These are phyloP conservation scores for Colletotrichum sp. DNA, from an alignment of 2,329 filamentous ascomycete genomes.

Conservation along the genomic window DNA sequence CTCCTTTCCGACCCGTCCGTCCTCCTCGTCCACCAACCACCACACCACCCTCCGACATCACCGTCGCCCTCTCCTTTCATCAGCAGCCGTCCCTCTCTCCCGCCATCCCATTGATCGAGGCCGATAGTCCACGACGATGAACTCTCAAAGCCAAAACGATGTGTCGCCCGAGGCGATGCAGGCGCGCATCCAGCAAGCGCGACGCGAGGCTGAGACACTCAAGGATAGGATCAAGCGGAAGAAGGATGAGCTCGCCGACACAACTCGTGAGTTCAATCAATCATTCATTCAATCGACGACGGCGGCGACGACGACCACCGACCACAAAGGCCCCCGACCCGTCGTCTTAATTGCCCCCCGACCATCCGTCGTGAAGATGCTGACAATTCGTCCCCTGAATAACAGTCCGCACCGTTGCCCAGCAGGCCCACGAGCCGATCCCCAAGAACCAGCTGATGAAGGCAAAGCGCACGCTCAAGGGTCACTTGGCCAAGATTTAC, in stretches of 20 bases:
- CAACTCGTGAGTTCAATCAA: constrained; percentile 77
- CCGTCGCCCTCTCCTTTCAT: background rate
- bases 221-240: constrained; percentile 99
- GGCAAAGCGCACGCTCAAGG: constrained; percentile 94
- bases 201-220: constrained; percentile 95
- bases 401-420: constrained; percentile 88
- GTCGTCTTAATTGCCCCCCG: background rate
- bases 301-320: background rate
- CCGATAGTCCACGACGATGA: constrained; percentile 48
- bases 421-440: constrained; percentile 89
- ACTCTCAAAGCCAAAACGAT: constrained; percentile 63
- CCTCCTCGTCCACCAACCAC: constrained; percentile 9
- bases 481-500: constrained; percentile 98
- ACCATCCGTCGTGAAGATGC: constrained; percentile 13
- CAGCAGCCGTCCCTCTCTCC: constrained; percentile 14
- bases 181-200: constrained; percentile 88
- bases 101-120: constrained; percentile 12
- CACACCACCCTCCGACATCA: background rate
- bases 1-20: constrained; percentile 18
- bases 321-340: constrained; percentile 3
- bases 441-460: constrained; percentile 95
- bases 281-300: background rate
- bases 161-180: constrained; percentile 83
- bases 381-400: constrained; percentile 19
- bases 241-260: constrained; percentile 99